Evolutionary conservation across 371 early-diverging fungal genomes (phyloP).

Genomic region (Blakeslea trispora): DNA sequence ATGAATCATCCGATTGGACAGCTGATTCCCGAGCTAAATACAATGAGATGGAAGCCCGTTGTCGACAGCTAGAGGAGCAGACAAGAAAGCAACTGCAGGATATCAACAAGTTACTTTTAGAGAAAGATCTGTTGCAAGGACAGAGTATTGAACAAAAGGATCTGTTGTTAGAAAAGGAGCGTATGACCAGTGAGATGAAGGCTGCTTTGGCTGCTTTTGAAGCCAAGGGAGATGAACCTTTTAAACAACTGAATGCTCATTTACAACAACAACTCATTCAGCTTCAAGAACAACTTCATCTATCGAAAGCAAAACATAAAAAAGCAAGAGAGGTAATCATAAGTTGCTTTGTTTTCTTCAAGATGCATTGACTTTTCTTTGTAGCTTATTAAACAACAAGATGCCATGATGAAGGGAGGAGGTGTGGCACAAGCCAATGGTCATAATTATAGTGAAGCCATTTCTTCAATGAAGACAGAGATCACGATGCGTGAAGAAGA

Average conservation of each 20-base stretch:
- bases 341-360: background rate
- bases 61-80: conserved; percentile 60
- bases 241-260: conserved; percentile 59
- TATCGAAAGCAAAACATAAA: conserved; percentile 59
- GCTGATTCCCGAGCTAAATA: conserved; percentile 36
- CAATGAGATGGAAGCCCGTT: conserved; percentile 40
- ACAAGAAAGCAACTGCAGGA: conserved; percentile 61
- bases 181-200: conserved; percentile 62
- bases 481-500: conserved; percentile 66
- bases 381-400: conserved; percentile 58
- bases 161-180: conserved; percentile 54
- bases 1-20: conserved; percentile 33
- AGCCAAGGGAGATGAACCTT: conserved; percentile 63
- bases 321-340: conserved; percentile 71
- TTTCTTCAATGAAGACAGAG: conserved; percentile 68
- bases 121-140: conserved; percentile 64
- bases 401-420: conserved; percentile 55
- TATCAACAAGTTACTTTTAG: conserved; percentile 67
- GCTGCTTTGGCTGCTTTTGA: conserved; percentile 72
- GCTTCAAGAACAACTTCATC: conserved; percentile 64
- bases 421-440: conserved; percentile 25
- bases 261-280: conserved; percentile 55
- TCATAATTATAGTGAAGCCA: conserved; percentile 65
- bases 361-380: too few relatives aligned
- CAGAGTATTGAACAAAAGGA: conserved; percentile 61